Conservation (phyloP, 2,329 filamentous ascomycete species). For the Alternaria sp. region DNA sequence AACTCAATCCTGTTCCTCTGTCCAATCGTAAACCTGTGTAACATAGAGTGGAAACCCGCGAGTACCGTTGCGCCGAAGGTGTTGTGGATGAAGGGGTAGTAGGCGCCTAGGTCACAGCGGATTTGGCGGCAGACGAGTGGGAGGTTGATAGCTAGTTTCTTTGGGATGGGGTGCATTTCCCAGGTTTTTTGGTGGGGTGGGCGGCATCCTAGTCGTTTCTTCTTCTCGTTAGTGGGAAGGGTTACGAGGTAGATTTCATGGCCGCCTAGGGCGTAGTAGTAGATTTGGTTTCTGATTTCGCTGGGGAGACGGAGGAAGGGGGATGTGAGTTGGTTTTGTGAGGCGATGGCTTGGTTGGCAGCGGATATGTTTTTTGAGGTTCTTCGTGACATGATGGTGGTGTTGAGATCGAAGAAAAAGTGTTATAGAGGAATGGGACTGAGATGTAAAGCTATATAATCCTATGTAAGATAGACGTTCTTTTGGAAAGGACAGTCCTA, state of each 20-base stretch:
- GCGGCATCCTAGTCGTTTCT: not conserved
- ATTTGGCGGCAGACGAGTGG: not conserved
- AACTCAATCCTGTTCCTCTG: not conserved
- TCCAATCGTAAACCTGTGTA: not conserved
- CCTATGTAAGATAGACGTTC: not conserved
- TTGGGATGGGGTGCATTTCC: not conserved
- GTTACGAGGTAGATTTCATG: not conserved
- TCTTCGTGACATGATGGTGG: not conserved
- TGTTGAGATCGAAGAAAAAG: not conserved
- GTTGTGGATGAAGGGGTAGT: not conserved
- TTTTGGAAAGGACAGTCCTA: not conserved
- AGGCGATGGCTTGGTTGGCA: not conserved
- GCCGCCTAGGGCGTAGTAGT: not conserved
- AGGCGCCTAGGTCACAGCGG: not conserved
- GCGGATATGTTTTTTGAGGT: not conserved
- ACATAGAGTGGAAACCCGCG: not conserved
- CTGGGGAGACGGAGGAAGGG: not conserved
- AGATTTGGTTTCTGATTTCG: not conserved
- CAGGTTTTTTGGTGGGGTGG: not conserved
- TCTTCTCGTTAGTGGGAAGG: too few species aligned
- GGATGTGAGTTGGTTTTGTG: not conserved
- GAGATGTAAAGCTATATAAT: not conserved
- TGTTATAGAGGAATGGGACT: not conserved
- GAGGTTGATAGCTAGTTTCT: not conserved
- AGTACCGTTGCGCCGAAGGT: not conserved